A percentile compares a stretch with the other conserved stretches of the same genome.
Conservation (phyloP, 1,284 basidiomycete genomes). For the Hypsizygus ulmarius region DNA sequence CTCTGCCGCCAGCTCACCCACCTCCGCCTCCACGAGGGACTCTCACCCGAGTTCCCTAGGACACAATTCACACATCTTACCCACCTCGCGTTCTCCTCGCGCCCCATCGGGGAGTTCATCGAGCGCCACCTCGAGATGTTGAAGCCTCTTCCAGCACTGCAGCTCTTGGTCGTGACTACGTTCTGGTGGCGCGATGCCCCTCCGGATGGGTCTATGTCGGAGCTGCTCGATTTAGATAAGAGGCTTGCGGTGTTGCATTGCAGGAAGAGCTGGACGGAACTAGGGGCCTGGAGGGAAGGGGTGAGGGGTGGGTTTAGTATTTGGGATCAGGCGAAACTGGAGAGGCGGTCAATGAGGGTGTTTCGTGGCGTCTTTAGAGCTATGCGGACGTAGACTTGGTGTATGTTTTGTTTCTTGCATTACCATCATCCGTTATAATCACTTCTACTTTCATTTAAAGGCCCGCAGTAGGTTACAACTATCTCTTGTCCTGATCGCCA, state of each 20-base stretch:
- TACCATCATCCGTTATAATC: too few species aligned
- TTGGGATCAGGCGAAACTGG: constrained; percentile 16
- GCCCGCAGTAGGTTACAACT: too few species aligned
- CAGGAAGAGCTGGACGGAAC: constrained; percentile 11
- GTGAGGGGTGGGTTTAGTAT: constrained; percentile 14
- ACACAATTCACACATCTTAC: constrained; percentile 21
- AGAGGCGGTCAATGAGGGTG: constrained; percentile 10
- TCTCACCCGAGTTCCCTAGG: constrained; percentile 18
- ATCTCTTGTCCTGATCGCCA: too few species aligned
- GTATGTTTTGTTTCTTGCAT: neutral
- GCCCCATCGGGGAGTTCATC: constrained; percentile 11
- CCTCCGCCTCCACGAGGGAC: constrained; percentile 22
- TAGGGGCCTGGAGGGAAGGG: constrained; percentile 11
- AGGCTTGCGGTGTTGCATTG: constrained; percentile 23
- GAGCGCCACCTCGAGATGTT: constrained; percentile 10
- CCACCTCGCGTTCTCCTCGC: constrained; percentile 23
- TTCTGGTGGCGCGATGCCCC: constrained; percentile 18
- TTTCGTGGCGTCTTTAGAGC: constrained; percentile 11
- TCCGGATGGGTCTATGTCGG: constrained; percentile 11
- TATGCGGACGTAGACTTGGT: neutral
- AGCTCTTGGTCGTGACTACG: constrained; percentile 23
- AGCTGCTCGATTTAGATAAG: constrained; percentile 17
- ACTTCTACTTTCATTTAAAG: too few species aligned
- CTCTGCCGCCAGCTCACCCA: constrained; percentile 25
- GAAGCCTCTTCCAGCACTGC: constrained; percentile 13